These are phyloP conservation scores for Cinchona pubescens DNA, from an alignment of 257 asterid species.

Conservation along the genomic window DNA sequence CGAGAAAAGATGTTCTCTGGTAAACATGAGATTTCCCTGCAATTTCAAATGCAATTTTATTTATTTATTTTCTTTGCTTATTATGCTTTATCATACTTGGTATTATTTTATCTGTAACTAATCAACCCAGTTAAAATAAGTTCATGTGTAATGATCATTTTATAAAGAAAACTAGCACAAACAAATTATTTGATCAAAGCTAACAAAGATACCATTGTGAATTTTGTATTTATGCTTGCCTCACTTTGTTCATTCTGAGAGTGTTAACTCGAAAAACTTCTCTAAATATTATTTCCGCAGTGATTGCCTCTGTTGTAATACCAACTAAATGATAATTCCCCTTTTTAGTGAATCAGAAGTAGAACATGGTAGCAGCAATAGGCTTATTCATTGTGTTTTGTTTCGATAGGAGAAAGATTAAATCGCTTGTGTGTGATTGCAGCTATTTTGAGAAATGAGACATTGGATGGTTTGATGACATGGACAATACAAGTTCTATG, in stretches of 20 bases:
- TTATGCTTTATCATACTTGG: not conserved
- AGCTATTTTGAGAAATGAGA: conserved; percentile 95
- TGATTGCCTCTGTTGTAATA: not conserved
- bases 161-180: not conserved
- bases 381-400: not conserved
- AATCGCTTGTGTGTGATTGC: conserved; percentile 27
- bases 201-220: not conserved
- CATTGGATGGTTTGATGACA: conserved; percentile 90
- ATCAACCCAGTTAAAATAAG: not conserved
- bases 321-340: not conserved
- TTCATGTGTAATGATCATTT: not conserved
- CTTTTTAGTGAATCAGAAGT: not conserved
- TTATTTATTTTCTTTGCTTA: not conserved
- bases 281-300: too few relatives aligned
- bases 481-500: conserved; percentile 74
- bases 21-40: conserved; percentile 19
- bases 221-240: not conserved
- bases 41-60: not conserved
- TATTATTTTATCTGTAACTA: not conserved
- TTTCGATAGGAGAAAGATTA: not conserved
- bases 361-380: not conserved
- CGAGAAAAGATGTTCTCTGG: conserved; percentile 87
- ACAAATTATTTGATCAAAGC: not conserved
- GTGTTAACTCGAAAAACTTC: not conserved
- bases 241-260: not conserved